A percentile compares a stretch with the other conserved stretches of the same genome.
Conservation (phyloP, 208 protist genomes). For the Trypanosoma melophagium region DNA sequence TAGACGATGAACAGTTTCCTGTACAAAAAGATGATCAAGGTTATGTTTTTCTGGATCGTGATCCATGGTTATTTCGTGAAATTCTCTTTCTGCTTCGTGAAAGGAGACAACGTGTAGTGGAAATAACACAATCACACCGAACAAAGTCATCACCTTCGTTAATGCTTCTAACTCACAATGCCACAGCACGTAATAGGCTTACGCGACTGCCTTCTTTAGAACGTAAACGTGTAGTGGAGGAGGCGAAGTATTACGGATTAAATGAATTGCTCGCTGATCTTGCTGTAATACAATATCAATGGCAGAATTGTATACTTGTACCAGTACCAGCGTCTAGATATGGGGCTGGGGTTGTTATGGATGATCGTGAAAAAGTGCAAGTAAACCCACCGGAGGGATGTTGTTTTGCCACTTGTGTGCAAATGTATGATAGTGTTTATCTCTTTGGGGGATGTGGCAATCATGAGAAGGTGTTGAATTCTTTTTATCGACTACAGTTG, state of each 20-base stretch:
- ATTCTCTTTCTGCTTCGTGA: conserved; percentile 27
- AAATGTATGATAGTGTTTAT: conserved; percentile 12
- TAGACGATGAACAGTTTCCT: conserved; percentile 10
- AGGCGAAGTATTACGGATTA: conserved; percentile 29
- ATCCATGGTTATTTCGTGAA: conserved; percentile 28
- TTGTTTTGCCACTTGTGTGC: conserved; percentile 23
- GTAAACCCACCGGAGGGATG: conserved; percentile 4
- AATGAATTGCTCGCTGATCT: conserved; percentile 21
- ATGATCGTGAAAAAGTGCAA: background rate
- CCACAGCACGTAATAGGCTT: conserved; percentile 5
- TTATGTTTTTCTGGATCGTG: conserved; percentile 29
- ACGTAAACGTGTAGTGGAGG: conserved; percentile 21
- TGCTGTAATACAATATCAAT: conserved; percentile 7
- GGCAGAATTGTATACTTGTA: conserved; percentile 19
- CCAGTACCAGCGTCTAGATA: background rate
- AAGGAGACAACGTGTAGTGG: conserved; percentile 5
- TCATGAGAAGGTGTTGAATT: conserved; percentile 5
- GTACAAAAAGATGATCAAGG: conserved; percentile 26
- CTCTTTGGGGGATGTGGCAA: conserved; percentile 20
- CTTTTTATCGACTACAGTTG: conserved; percentile 19
- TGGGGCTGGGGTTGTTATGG: background rate
- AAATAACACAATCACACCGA: background rate
- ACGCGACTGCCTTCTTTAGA: conserved; percentile 14
- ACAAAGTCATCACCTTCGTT: too few relatives aligned
- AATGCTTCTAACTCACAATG: background rate